These are phyloP conservation scores for Polytrichum commune DNA, from an alignment of 225 moss, liverwort and hornwort genomes.

Conservation along the genomic window DNA sequence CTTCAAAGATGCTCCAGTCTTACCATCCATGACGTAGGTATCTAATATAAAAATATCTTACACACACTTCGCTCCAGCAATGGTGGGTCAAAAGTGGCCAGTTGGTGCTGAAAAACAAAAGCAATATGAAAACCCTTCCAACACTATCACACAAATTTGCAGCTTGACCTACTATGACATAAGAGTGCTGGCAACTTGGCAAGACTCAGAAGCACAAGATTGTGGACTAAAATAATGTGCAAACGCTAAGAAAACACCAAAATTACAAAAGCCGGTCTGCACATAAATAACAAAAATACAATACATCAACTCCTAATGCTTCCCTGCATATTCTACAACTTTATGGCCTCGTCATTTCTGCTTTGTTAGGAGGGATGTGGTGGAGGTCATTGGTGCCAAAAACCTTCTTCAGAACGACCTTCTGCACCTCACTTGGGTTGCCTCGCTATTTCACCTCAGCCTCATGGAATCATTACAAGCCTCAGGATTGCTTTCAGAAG, in stretches of 20 bases:
- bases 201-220: no score
- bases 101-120: no score
- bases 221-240: no score
- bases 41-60: neutral
- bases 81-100: no score
- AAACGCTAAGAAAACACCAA: neutral
- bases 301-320: neutral
- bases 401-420: neutral
- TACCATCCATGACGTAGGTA: no score
- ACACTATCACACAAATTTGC: no score
- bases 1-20: neutral
- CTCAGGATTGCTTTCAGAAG: neutral
- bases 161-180: no score
- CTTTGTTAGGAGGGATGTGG: neutral
- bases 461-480: neutral
- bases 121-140: no score
- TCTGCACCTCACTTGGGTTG: neutral
- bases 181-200: no score
- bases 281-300: neutral
- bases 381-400: neutral
- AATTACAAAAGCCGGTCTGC: neutral
- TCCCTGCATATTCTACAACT: slow-evolving; percentile 1
- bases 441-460: neutral
- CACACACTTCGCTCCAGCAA: neutral
- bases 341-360: no score